These are phyloP conservation scores for Shiraia sp. DNA, from an alignment of 2,329 filamentous ascomycete species.

Conservation along the genomic window DNA sequence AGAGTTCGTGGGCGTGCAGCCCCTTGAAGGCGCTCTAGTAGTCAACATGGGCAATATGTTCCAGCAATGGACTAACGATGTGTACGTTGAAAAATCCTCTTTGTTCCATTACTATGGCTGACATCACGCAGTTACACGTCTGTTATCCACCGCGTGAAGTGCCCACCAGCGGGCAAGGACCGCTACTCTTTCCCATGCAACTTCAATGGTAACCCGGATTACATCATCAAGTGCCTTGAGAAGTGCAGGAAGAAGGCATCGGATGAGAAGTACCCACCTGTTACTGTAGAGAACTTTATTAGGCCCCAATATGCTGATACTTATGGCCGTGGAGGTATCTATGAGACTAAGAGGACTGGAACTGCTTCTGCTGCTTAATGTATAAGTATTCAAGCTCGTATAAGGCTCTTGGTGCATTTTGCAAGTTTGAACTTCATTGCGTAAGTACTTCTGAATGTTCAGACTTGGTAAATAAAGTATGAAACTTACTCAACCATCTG, in stretches of 20 bases:
- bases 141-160: conserved; percentile 44
- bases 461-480: no score
- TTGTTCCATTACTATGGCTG: no score
- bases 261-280: conserved; percentile 45
- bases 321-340: conserved; percentile 30
- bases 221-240: conserved; percentile 44
- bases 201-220: conserved; percentile 47
- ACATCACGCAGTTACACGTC: conserved; percentile 9
- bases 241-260: conserved; percentile 27
- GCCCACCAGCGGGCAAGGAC: conserved; percentile 43
- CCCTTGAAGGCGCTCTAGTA: conserved; percentile 72
- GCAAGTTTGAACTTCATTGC: no score
- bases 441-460: no score
- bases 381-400: no score
- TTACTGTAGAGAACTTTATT: conserved; percentile 46
- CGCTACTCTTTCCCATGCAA: no score
- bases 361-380: no score
- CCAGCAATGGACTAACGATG: conserved; percentile 44
- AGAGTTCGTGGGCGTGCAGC: conserved; percentile 77
- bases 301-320: conserved; percentile 43
- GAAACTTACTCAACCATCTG: no score
- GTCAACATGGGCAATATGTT: conserved; percentile 69
- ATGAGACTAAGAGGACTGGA: no score
- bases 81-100: conserved; percentile 24
- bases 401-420: no score